These are phyloP conservation scores for Aspergillus egyptiacus DNA, from an alignment of 495 filamentous ascomycete species.

Conservation along the genomic window DNA sequence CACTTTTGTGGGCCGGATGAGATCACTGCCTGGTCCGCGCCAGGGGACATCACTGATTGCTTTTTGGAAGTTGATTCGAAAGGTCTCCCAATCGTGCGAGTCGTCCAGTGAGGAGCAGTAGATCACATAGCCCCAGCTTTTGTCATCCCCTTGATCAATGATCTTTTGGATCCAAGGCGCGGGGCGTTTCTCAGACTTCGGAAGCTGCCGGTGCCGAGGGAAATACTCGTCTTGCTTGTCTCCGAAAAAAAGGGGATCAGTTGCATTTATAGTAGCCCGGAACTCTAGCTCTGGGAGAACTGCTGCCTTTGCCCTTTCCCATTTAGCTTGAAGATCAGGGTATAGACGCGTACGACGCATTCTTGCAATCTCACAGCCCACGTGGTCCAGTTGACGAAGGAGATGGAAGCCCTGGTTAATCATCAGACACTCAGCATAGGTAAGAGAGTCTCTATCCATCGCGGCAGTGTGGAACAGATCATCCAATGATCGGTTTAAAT, in stretches of 20 bases:
- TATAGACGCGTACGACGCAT: background rate
- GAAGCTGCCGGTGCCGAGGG: too few relatives aligned
- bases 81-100: background rate
- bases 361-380: background rate
- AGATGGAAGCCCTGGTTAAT: background rate
- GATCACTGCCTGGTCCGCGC: background rate
- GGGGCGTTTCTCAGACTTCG: background rate
- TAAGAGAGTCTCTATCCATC: background rate
- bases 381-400: background rate
- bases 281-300: background rate
- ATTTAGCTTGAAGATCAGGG: background rate
- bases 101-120: background rate
- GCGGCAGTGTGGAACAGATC: background rate
- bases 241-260: too few relatives aligned
- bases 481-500: background rate
- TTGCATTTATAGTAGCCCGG: background rate
- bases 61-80: background rate
- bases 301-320: background rate
- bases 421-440: background rate
- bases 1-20: background rate
- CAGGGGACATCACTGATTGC: background rate
- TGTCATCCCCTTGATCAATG: background rate
- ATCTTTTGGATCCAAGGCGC: background rate
- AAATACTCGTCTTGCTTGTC: too few relatives aligned
- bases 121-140: background rate